phyloP scores from a whole-genome alignment of 2,329 filamentous ascomycete genomes.

The Aspergillus sp. region DNA sequence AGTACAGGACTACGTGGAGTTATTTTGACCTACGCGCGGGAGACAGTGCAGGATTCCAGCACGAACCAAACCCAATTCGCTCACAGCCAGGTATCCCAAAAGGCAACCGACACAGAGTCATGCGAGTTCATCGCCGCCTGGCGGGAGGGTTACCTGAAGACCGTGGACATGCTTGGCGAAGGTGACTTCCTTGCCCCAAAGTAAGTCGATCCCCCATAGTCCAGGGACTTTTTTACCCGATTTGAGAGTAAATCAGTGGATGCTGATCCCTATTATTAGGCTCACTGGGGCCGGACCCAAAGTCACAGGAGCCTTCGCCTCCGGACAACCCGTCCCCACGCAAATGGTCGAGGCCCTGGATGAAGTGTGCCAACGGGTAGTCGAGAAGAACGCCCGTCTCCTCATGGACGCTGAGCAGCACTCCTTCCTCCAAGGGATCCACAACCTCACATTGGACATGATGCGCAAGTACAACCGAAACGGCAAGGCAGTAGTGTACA shows the following conservation, averaged over 20 bases:
- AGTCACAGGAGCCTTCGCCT: neutral
- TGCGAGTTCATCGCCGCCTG: slow-evolving; percentile 55
- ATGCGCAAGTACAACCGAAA: slow-evolving; percentile 73
- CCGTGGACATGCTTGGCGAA: slow-evolving; percentile 52
- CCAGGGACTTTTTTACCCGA: no score
- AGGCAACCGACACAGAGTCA: neutral
- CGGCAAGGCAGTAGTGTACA: slow-evolving; percentile 71
- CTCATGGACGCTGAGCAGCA: slow-evolving; percentile 87
- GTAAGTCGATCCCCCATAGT: slow-evolving; percentile 23
- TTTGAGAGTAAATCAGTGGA: neutral
- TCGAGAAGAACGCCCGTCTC: slow-evolving; percentile 67
- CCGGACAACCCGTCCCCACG: slow-evolving; percentile 68
- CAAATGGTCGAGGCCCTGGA: slow-evolving; percentile 70
- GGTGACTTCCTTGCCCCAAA: slow-evolving; percentile 69
- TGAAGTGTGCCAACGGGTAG: slow-evolving; percentile 61
- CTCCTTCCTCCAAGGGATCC: slow-evolving; percentile 74
- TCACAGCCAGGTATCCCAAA: neutral
- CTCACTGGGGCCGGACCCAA: slow-evolving; percentile 42
- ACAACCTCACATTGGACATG: slow-evolving; percentile 75
- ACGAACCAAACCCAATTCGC: slow-evolving; percentile 58
- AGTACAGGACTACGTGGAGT: slow-evolving; percentile 78
- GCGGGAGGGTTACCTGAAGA: slow-evolving; percentile 73
- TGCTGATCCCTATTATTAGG: slow-evolving; percentile 26
- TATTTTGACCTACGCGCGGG: slow-evolving; percentile 79
- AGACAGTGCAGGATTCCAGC: slow-evolving; percentile 65